Evolutionary conservation across 192 early-diverging fungal genomes (phyloP), one percentile per base, ranked within the genome.

Genomic region (Umbelopsis ramanniana): DNA sequence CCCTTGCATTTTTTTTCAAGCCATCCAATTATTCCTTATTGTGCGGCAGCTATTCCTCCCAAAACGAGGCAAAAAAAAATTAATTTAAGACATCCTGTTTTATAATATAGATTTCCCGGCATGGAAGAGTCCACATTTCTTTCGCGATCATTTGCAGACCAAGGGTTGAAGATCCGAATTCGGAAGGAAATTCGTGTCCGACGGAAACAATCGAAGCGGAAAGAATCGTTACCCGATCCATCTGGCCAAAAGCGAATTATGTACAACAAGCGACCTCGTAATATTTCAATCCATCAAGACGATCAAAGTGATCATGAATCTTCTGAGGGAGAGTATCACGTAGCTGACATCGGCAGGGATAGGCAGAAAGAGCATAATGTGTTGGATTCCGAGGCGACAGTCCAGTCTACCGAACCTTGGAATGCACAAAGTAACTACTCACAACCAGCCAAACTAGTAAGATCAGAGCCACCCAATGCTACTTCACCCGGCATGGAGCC

Each of bases 41-140:
- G n/a, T n/a, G n/a, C n/a, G n/a, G n/a, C n/a, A n/a, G 40, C 40
- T 12, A 11, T 43, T 43, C 50, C 15, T 29, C 29, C 29, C 29
- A 29, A 29, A 29, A 29, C 29, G 29, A 29, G n/a, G n/a, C n/a
- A n/a, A 1, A 29, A 29, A 29, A 29, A 29, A 29, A 29, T 29
- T 29, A 29, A 29, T 29, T 29, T 29, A n/a, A n/a, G n/a, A n/a
- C n/a, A n/a, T n/a, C n/a, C n/a, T n/a, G n/a, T 29, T 29, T 29
- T 29, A 29, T 60, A 23, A 11, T 43, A 4, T 43, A 94, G 93
- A 75, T 98, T 98, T 67, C 96, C 96, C 6, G 96, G 96, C 19
- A 98, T 96, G 95, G 94, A 95, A 75, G 95, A 96, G 76, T 95
- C 94, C 4, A 98, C 96, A 2, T 87, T 84, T 70, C 77, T 98